Evolutionary conservation across 1,139 yeast species (phyloP).

Genomic region (Dujonia santamariae): DNA sequence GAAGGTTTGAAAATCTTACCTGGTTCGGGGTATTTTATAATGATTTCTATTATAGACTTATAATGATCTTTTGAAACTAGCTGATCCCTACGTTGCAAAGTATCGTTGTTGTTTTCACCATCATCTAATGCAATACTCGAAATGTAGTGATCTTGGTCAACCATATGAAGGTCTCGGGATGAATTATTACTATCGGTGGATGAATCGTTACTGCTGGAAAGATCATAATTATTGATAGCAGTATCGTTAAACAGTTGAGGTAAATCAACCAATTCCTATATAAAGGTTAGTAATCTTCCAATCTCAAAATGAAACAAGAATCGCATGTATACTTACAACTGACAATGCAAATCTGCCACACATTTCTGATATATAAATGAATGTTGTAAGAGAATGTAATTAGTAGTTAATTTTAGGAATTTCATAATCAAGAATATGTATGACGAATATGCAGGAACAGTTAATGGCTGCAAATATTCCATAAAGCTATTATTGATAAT

Average conservation of each 20-base stretch:
- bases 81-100: neutral
- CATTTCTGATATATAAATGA: too few relatives aligned
- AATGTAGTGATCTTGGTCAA: neutral
- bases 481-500: too few relatives aligned
- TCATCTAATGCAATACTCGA: conserved; percentile 2
- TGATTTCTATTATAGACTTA: conserved; percentile 10
- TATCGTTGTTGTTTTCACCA: conserved; percentile 6
- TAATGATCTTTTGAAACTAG: neutral
- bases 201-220: neutral
- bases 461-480: too few relatives aligned
- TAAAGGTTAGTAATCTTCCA: too few relatives aligned
- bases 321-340: conserved; percentile 32
- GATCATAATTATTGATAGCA: conserved; percentile 11
- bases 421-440: too few relatives aligned
- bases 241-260: conserved; percentile 29
- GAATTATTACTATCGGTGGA: neutral
- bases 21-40: conserved; percentile 7
- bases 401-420: too few relatives aligned
- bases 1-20: conserved; percentile 19
- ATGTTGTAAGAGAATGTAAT: neutral
- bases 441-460: too few relatives aligned
- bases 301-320: too few relatives aligned
- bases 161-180: neutral
- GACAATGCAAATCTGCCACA: conserved; percentile 47
- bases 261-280: conserved; percentile 25